Evolutionary conservation across 208 protist genomes (phyloP), one percentile per base, ranked within the genome.

Genomic region (Leptomonas pyrrhocoris): DNA sequence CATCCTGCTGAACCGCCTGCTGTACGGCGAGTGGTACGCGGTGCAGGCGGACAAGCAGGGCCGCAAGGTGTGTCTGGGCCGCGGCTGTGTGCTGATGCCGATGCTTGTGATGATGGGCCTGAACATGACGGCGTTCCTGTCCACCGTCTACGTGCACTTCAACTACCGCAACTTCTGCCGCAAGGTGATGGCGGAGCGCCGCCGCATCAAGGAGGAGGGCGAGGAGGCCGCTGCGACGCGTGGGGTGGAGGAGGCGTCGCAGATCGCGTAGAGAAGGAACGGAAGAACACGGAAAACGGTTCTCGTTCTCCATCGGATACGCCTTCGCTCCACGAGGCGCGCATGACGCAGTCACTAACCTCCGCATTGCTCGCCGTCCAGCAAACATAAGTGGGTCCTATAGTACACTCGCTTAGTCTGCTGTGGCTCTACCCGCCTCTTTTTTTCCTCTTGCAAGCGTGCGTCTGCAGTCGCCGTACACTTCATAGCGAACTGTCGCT

Each of bases 21-120:
- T 94, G 27, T 94, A 84, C 68, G 88, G 81, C 23, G 88, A 91
- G 70, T 87, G 80, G 80, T 83, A 78, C 61, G 80, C 83, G n/a
- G 27, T 53, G 16, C 70, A 73, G 61, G 83, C 85, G 16, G 76
- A 81, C 19, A 84, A 84, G 66, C 67, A 86, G 64, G 68, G 56
- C 31, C 13, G 54, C 12, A 79, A 58, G 23, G 48, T 89, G 16
- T 86, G 84, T 73, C 13, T 74, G 8, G 67, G 60, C n/a, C 55
- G 61, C 21, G 42, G 38, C 21, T 89, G 83, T 67, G 83, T 89
- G 19, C 23, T 84, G 71, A 86, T 81, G 76, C 80, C 80, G 38
- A 31, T 89, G 45, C n/a, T 74, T 9, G 78, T 89, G 18, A 78
- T 89, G 77, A 72, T 89, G 13, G 80, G 73, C 25, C 27, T 89